Percentiles rank a stretch among this genome's conserved stretches.
Evolutionary conservation across 1,284 basidiomycete species (phyloP).

Genomic region (Cutaneotrichosporon spelunceum): DNA sequence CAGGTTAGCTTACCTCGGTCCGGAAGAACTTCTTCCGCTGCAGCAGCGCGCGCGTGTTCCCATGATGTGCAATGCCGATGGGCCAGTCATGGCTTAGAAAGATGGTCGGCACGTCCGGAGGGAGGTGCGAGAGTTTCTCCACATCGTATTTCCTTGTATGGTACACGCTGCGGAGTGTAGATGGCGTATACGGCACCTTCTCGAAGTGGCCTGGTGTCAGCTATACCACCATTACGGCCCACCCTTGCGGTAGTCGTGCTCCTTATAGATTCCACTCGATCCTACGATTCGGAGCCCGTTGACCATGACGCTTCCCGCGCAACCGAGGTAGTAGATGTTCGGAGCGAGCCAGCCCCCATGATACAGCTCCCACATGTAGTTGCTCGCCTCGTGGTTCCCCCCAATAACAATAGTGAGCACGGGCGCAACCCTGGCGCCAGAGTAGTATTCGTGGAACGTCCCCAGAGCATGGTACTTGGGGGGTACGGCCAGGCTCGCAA

Average conservation of each 20-base stretch:
- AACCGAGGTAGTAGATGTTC: conserved; percentile 94
- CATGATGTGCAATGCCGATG: conserved; percentile 74
- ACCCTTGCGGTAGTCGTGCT: conserved; percentile 73
- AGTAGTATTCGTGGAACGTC: conserved; percentile 87
- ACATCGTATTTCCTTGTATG: conserved; percentile 87
- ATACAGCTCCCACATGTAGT: conserved; percentile 96
- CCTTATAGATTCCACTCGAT: conserved; percentile 89
- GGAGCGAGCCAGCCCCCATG: conserved; percentile 95
- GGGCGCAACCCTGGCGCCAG: conserved; percentile 73
- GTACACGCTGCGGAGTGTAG: conserved; percentile 78
- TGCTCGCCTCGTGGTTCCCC: conserved; percentile 96
- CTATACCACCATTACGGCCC: conserved; percentile 30
- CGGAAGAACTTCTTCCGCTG: conserved; percentile 77
- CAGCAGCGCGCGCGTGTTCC: conserved; percentile 66
- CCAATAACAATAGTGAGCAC: conserved; percentile 91
- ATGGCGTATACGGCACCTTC: conserved; percentile 59
- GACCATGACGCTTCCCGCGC: conserved; percentile 82
- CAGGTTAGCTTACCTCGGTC: conserved; percentile 56
- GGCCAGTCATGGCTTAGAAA: conserved; percentile 99
- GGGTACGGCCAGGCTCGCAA: conserved; percentile 87
- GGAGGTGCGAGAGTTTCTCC: conserved; percentile 61
- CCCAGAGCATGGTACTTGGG: conserved; percentile 81
- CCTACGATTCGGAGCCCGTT: conserved; percentile 84
- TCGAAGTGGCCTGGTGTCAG: conserved; percentile 55
- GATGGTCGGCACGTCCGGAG: conserved; percentile 53